Conservation (phyloP, 2,329 filamentous ascomycete genomes). For the Talaromyces albobiverticillius region DNA sequence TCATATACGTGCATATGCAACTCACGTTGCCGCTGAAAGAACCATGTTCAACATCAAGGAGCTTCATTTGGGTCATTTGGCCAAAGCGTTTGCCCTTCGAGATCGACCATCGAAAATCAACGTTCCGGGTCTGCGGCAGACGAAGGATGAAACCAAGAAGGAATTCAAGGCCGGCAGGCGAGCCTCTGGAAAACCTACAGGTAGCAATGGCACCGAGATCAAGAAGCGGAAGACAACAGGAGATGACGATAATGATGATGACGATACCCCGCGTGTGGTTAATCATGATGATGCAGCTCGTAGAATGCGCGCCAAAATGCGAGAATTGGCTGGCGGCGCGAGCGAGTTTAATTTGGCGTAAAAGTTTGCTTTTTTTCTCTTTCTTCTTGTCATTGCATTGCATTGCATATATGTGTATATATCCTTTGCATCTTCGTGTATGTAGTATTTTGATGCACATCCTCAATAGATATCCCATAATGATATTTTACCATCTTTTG, state of each 20-base stretch:
- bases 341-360: conserved; percentile 59
- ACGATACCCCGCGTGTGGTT: conserved; percentile 26
- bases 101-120: conserved; percentile 82
- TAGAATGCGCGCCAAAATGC: conserved; percentile 55
- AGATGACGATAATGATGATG: conserved; percentile 21
- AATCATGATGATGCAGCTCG: conserved; percentile 47
- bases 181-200: conserved; percentile 16
- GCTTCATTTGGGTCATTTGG: conserved; percentile 86
- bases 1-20: conserved; percentile 91
- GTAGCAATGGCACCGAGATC: background rate
- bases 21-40: conserved; percentile 82
- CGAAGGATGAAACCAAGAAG: conserved; percentile 45
- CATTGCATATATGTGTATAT: background rate
- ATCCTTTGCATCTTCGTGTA: background rate
- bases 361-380: conserved; percentile 5
- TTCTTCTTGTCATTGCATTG: background rate
- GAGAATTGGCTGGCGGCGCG: conserved; percentile 46
- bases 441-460: conserved; percentile 19
- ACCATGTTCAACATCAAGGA: conserved; percentile 87
- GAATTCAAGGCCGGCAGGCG: conserved; percentile 45
- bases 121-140: conserved; percentile 49
- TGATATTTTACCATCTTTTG: conserved; percentile 93
- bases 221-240: conserved; percentile 29
- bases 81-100: conserved; percentile 87
- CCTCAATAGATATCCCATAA: conserved; percentile 87